Evolutionary conservation across 23 red algal genomes (phyloP).

Genomic region (Cyanidium caldarium): DNA sequence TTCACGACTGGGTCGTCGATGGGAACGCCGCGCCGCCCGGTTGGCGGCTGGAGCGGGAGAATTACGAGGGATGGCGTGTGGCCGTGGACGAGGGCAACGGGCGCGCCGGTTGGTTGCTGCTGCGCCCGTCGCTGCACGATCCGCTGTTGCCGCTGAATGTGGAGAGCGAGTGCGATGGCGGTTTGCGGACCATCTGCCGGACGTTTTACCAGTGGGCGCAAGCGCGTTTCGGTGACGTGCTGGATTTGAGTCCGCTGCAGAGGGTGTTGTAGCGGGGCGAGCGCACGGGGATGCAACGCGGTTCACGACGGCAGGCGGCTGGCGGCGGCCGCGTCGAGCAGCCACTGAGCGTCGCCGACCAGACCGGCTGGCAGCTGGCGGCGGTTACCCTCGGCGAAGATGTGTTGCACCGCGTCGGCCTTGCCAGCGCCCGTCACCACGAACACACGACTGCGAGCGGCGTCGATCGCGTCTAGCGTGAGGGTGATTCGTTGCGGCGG

Average conservation of each 20-base stretch:
- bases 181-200: constrained; percentile 17
- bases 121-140: constrained; percentile 66
- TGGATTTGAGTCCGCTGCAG: constrained; percentile 2
- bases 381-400: constrained; percentile 30
- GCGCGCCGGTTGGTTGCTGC: constrained; percentile 57
- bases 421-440: constrained; percentile 52
- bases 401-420: constrained; percentile 25
- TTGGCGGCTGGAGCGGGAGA: constrained; percentile 41
- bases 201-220: constrained; percentile 7
- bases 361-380: not conserved
- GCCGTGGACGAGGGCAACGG: constrained; percentile 55
- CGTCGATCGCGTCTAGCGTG: constrained; percentile 45
- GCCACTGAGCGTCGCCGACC: not conserved
- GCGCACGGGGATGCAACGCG: not conserved
- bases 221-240: not conserved
- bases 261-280: not conserved
- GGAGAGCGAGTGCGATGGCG: constrained; percentile 39
- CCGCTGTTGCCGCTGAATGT: constrained; percentile 74
- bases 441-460: constrained; percentile 37
- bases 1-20: constrained; percentile 22
- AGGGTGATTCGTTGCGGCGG: constrained; percentile 69
- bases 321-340: not conserved
- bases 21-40: constrained; percentile 6
- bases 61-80: constrained; percentile 75
- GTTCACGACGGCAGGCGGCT: not conserved